These are phyloP conservation scores for Daedaleopsis nitida DNA, from an alignment of 768 basidiomycete genomes.

Conservation along the genomic window DNA sequence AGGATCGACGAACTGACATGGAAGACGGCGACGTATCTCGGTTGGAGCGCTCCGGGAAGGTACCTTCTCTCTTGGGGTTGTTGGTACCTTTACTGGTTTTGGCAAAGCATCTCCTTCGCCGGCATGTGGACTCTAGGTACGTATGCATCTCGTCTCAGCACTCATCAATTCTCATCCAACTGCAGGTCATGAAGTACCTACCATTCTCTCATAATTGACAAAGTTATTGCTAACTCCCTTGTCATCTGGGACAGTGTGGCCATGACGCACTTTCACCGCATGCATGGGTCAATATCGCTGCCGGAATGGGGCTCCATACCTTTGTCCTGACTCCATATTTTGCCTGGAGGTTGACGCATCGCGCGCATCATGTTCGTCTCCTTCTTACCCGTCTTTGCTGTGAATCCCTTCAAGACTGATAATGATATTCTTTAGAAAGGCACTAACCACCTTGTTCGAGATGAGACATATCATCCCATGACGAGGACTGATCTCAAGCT, in stretches of 20 bases:
- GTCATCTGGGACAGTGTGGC: slow-evolving; percentile 41
- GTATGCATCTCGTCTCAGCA: background rate
- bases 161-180: background rate
- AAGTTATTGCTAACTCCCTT: background rate
- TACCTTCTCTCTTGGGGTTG: slow-evolving; percentile 1
- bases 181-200: slow-evolving; percentile 45
- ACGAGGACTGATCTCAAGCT: slow-evolving; percentile 24
- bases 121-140: slow-evolving; percentile 29
- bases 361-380: slow-evolving; percentile 26
- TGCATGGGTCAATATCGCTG: slow-evolving; percentile 36
- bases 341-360: slow-evolving; percentile 29
- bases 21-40: background rate
- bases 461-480: slow-evolving; percentile 28
- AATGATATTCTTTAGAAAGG: slow-evolving; percentile 18
- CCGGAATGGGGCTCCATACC: slow-evolving; percentile 47
- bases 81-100: slow-evolving; percentile 29
- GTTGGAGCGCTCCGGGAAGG: background rate
- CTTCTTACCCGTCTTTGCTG: too few relatives aligned
- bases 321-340: slow-evolving; percentile 32
- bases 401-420: too few relatives aligned
- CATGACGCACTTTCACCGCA: slow-evolving; percentile 50
- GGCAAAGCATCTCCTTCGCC: slow-evolving; percentile 27
- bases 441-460: slow-evolving; percentile 25
- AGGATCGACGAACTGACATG: slow-evolving; percentile 31
- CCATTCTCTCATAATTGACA: background rate